Percentiles rank a stretch among this genome's conserved stretches.
phyloP scores from a whole-genome alignment of 768 basidiomycete genomes.

The Kwoniella dejecticola region DNA sequence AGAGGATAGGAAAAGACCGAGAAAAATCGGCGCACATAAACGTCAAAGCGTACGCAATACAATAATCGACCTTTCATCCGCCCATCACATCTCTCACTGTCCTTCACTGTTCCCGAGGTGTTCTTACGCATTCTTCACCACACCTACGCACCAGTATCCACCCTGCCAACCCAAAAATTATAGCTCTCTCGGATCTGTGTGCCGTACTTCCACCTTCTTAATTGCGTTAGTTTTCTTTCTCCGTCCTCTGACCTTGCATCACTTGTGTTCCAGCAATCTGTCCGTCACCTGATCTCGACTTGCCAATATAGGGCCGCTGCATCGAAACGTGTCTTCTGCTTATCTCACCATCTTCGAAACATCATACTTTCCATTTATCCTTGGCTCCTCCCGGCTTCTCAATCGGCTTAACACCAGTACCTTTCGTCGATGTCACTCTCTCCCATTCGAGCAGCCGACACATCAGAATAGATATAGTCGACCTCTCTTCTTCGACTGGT shows the following conservation, averaged over 20 bases:
- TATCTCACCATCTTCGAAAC: no score
- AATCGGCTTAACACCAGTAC: neutral
- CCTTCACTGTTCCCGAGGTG: neutral
- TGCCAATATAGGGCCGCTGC: no score
- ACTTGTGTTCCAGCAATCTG: no score
- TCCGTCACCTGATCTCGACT: no score
- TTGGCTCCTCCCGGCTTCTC: neutral
- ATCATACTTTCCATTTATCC: no score
- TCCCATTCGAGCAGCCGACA: neutral
- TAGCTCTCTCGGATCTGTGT: no score
- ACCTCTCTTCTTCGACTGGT: neutral
- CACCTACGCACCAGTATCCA: neutral
- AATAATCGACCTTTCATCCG: neutral
- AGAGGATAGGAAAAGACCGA: no score
- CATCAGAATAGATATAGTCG: neutral
- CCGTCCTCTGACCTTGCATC: no score
- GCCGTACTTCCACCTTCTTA: no score
- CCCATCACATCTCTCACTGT: neutral
- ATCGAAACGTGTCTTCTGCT: no score
- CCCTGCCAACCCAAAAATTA: neutral
- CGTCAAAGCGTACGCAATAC: slow-evolving; percentile 3
- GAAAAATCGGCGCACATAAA: neutral
- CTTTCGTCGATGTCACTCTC: neutral
- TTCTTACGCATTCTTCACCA: neutral
- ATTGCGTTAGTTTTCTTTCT: no score